phyloP scores from a whole-genome alignment of 176 grass and related monocot species.

The Paspalum vaginatum region DNA sequence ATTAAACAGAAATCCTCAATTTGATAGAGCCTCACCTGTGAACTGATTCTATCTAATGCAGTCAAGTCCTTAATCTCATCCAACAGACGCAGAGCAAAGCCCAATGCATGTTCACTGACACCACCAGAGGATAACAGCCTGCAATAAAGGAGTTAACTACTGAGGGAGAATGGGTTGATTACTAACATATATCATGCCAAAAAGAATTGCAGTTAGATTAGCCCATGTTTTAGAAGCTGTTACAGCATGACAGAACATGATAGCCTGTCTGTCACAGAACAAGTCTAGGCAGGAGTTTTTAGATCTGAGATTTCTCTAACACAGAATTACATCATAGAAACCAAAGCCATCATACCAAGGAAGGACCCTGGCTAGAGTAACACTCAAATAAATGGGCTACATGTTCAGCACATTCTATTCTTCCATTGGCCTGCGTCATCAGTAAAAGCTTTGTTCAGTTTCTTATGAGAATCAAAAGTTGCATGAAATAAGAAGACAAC shows the following conservation, averaged over 20 bases:
- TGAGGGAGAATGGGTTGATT: constrained; percentile 9
- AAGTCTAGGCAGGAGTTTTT: constrained; percentile 27
- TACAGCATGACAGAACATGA: not conserved
- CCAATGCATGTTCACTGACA: constrained; percentile 62
- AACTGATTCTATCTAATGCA: constrained; percentile 52
- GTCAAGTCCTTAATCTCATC: constrained; percentile 54
- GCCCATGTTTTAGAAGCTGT: not conserved
- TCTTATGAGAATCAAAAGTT: constrained; percentile 29
- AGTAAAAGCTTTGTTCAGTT: constrained; percentile 40
- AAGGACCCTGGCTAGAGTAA: constrained; percentile 75
- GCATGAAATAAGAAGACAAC: constrained; percentile 4
- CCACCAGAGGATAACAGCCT: constrained; percentile 61
- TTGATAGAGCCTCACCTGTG: constrained; percentile 44
- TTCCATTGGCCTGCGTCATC: constrained; percentile 54
- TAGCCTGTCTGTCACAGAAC: constrained; percentile 1
- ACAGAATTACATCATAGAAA: constrained; percentile 40
- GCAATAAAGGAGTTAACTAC: constrained; percentile 35
- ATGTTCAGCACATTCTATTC: constrained; percentile 41
- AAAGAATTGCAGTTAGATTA: constrained; percentile 28
- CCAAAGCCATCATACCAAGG: constrained; percentile 64
- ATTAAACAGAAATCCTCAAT: constrained; percentile 31
- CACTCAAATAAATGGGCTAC: constrained; percentile 68
- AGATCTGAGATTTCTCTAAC: constrained; percentile 25
- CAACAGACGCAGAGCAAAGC: constrained; percentile 71
- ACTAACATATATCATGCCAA: constrained; percentile 23